Conservation (phyloP, 768 basidiomycete genomes). For the Mycena sanguinolenta region DNA sequence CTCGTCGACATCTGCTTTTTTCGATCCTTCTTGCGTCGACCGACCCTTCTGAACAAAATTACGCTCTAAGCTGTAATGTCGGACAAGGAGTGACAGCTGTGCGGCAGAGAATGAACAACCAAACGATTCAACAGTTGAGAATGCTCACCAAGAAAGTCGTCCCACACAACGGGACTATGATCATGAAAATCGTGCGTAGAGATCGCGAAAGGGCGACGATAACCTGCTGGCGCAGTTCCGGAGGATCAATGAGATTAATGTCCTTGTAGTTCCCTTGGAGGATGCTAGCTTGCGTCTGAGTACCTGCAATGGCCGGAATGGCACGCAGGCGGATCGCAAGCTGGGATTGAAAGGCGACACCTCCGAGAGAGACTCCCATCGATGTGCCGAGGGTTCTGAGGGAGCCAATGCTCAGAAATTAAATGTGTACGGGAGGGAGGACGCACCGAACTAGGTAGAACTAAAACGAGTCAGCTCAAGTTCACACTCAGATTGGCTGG, state of each 20-base stretch:
- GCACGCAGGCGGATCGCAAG: slow-evolving; percentile 23
- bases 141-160: slow-evolving; percentile 14
- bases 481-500: neutral
- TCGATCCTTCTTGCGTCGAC: neutral
- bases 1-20: neutral
- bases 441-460: slow-evolving; percentile 29
- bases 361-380: slow-evolving; percentile 22
- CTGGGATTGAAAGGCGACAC: slow-evolving; percentile 28
- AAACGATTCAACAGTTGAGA: neutral
- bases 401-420: neutral
- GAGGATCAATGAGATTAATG: slow-evolving; percentile 19
- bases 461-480: neutral
- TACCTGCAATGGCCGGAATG: slow-evolving; percentile 20
- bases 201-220: slow-evolving; percentile 25
- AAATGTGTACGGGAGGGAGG: no score
- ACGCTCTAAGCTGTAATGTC: slow-evolving; percentile 18
- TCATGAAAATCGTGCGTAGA: slow-evolving; percentile 24
- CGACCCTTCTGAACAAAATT: neutral
- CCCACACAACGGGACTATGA: slow-evolving; percentile 7
- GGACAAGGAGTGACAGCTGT: slow-evolving; percentile 13
- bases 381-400: slow-evolving; percentile 25
- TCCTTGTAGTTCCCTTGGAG: slow-evolving; percentile 29
- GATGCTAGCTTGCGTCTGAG: slow-evolving; percentile 17
- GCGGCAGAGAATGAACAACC: neutral
- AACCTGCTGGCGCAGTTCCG: slow-evolving; percentile 20